Conservation (phyloP, 208 protist species). For the Wallacemonas sp. region DNA sequence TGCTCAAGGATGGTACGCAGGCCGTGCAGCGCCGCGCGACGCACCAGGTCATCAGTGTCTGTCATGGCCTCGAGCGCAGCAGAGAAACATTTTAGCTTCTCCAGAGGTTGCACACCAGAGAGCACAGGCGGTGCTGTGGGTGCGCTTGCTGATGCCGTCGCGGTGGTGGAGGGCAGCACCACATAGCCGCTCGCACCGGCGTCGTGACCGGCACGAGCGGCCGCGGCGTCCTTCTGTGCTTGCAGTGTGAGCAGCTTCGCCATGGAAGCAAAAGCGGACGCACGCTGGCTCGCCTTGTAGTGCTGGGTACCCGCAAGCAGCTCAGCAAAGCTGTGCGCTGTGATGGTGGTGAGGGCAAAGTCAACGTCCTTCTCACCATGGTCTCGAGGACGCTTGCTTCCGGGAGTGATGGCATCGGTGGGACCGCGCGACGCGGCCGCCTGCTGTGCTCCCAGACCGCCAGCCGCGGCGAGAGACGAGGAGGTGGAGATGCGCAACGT, state of each 20-base stretch:
- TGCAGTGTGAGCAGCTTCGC: conserved; percentile 31
- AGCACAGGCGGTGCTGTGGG: background rate
- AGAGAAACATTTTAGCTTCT: conserved; percentile 52
- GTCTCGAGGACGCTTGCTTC: background rate
- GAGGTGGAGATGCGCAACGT: conserved; percentile 65
- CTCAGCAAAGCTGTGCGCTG: conserved; percentile 39
- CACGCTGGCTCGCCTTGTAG: conserved; percentile 62
- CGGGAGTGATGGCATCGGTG: background rate
- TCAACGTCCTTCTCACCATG: background rate
- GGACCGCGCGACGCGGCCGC: conserved; percentile 10
- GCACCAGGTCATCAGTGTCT: conserved; percentile 73
- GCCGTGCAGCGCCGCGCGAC: conserved; percentile 36
- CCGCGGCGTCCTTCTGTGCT: conserved; percentile 12
- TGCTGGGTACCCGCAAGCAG: conserved; percentile 48
- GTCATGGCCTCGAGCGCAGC: conserved; percentile 66
- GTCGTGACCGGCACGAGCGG: background rate
- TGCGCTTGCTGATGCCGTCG: background rate
- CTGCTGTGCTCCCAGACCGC: conserved; percentile 6
- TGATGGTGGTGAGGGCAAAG: background rate
- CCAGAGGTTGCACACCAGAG: conserved; percentile 34
- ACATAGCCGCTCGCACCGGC: conserved; percentile 6
- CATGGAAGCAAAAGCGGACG: conserved; percentile 55
- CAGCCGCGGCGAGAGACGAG: conserved; percentile 23
- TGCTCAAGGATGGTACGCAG: conserved; percentile 31
- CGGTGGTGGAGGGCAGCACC: background rate